These are phyloP conservation scores for Aspergillus pseudotamarii DNA, from an alignment of 2,329 filamentous ascomycete genomes.

Conservation along the genomic window DNA sequence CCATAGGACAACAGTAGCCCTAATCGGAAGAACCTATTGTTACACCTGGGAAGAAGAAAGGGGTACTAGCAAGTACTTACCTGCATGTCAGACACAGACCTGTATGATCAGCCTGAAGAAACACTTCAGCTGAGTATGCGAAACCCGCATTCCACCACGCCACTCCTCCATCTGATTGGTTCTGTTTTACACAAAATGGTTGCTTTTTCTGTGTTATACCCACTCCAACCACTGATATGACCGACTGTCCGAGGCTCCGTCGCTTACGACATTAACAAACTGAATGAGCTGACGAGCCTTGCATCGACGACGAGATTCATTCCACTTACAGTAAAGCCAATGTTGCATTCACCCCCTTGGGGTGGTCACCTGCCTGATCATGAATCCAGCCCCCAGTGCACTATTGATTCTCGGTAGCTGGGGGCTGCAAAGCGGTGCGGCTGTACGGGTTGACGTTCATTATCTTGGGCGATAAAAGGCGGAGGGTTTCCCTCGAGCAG, in stretches of 20 bases:
- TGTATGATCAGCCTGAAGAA: too few species aligned
- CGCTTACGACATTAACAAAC: neutral
- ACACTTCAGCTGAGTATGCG: neutral
- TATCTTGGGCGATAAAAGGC: neutral
- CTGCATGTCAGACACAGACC: too few species aligned
- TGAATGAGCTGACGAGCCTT: neutral
- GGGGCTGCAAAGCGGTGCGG: neutral
- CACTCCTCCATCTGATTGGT: neutral
- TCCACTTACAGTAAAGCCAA: neutral
- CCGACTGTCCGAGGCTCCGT: neutral
- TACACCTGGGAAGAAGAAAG: too few species aligned
- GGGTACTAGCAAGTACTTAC: too few species aligned
- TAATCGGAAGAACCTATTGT: neutral
- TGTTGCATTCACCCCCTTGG: neutral
- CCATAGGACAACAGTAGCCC: neutral
- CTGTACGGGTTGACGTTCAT: neutral
- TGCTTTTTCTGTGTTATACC: neutral
- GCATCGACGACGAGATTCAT: neutral
- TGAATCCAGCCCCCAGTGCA: neutral
- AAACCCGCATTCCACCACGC: neutral
- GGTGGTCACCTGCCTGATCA: neutral
- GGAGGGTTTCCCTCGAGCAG: neutral
- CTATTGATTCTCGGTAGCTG: neutral
- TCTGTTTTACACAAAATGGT: neutral
- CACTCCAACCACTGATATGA: neutral